Evolutionary conservation across 345 rosid species (phyloP).

Genomic region (Eucalyptus pumila): DNA sequence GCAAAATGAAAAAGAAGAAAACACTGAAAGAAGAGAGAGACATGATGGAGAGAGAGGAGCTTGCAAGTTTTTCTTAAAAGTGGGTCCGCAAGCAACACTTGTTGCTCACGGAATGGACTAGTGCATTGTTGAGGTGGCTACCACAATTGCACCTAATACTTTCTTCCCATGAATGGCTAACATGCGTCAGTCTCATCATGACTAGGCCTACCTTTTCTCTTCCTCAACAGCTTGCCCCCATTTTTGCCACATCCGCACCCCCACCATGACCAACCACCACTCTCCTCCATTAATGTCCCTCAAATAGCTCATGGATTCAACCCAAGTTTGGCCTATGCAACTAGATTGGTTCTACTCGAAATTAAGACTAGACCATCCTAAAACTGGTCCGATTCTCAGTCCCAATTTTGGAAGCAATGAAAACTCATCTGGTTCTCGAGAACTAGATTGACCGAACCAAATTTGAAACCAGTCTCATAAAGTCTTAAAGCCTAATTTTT

Average conservation of each 20-base stretch:
- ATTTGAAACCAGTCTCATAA: too few relatives aligned
- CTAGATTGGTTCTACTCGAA: neutral
- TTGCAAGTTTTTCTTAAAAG: too few relatives aligned
- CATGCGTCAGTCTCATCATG: neutral
- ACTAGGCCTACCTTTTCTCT: neutral
- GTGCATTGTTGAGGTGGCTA: too few relatives aligned
- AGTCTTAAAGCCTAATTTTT: too few relatives aligned
- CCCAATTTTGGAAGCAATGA: neutral
- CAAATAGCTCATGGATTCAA: neutral
- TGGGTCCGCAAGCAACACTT: too few relatives aligned
- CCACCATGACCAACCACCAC: neutral
- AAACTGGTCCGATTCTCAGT: too few relatives aligned
- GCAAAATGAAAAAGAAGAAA: too few relatives aligned
- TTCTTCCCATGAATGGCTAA: too few relatives aligned
- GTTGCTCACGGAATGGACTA: too few relatives aligned
- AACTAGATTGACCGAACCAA: accelerated
- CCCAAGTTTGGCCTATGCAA: neutral
- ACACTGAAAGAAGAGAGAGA: too few relatives aligned
- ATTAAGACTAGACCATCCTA: neutral
- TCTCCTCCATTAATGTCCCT: neutral
- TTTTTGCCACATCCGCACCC: neutral
- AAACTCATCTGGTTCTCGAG: neutral
- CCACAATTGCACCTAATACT: too few relatives aligned
- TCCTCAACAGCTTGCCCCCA: neutral
- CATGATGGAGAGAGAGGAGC: too few relatives aligned